Evolutionary conservation across 202 grass and related monocot genomes (phyloP).

Genomic region (Schoenoplectus triqueter): DNA sequence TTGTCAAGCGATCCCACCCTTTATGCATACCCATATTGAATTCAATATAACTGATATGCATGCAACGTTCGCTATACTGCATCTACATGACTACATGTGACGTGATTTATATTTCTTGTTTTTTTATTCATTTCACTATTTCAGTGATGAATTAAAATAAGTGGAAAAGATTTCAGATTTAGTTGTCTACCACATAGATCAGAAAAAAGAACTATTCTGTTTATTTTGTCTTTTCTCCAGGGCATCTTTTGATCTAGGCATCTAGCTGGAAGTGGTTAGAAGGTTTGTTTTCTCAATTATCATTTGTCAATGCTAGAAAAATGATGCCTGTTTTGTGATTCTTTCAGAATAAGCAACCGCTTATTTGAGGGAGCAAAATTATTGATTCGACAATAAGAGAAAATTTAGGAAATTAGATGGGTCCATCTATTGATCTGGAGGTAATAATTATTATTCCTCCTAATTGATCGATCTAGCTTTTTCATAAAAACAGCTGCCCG

Average conservation of each 20-base stretch:
- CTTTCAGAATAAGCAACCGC: not conserved
- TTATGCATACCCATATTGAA: not conserved
- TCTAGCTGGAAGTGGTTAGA: not conserved
- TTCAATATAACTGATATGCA: not conserved
- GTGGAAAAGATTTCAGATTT: not conserved
- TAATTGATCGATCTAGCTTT: not conserved
- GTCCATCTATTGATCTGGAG: not conserved
- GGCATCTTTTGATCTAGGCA: not conserved
- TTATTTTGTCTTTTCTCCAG: not conserved
- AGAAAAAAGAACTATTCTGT: not conserved
- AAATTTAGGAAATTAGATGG: not conserved
- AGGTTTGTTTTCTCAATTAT: not conserved
- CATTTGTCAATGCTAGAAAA: not conserved
- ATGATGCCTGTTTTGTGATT: conserved; percentile 8
- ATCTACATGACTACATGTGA: conserved; percentile 11
- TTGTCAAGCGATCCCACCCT: too few relatives aligned
- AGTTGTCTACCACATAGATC: conserved; percentile 8
- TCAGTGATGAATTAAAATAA: not conserved
- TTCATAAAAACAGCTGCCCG: too few relatives aligned
- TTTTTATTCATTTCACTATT: not conserved
- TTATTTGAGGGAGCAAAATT: not conserved
- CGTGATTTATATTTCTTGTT: not conserved
- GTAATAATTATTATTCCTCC: not conserved
- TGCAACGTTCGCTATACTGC: not conserved
- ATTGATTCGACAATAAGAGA: conserved; percentile 13